Evolutionary conservation across 176 grass and related monocot genomes (phyloP).

Genomic region (Oryza longistaminata): DNA sequence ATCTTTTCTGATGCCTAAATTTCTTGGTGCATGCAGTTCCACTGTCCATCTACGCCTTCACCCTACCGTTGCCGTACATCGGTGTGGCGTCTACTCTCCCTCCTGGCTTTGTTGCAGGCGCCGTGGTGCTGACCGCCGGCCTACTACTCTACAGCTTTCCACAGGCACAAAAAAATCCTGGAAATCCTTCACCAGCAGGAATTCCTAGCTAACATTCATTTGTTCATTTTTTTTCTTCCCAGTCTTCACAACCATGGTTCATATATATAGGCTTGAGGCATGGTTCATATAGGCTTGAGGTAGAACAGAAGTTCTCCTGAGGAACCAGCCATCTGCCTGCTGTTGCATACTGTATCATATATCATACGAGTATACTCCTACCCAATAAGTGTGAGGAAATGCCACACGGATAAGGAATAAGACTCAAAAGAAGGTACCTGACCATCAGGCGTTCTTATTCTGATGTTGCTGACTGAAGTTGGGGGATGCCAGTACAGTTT

Average conservation of each 20-base stretch:
- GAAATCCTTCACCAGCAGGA: constrained; percentile 37
- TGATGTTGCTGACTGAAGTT: constrained; percentile 35
- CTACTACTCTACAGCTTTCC: constrained; percentile 72
- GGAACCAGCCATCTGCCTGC: background rate
- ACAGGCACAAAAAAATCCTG: constrained; percentile 37
- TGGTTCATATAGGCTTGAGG: constrained; percentile 30
- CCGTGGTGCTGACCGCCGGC: constrained; percentile 63
- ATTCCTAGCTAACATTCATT: constrained; percentile 13
- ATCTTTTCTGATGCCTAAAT: constrained; percentile 1
- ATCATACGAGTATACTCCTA: constrained; percentile 16
- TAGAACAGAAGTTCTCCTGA: constrained; percentile 61
- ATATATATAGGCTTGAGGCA: constrained; percentile 23
- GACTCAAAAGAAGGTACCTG: constrained; percentile 32
- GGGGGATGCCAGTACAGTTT: constrained; percentile 17
- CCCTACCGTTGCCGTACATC: constrained; percentile 93
- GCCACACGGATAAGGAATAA: constrained; percentile 27
- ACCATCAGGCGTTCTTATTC: background rate
- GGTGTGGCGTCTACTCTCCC: constrained; percentile 76
- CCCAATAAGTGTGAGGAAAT: constrained; percentile 37
- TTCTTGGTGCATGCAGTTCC: constrained; percentile 90
- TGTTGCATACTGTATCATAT: constrained; percentile 26
- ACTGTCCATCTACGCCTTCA: constrained; percentile 93
- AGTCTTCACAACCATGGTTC: constrained; percentile 24
- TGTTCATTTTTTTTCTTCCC: constrained; percentile 8
- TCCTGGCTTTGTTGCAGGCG: constrained; percentile 74